phyloP scores from a whole-genome alignment of 2,329 filamentous ascomycete species.

The Aciculosporium take region DNA sequence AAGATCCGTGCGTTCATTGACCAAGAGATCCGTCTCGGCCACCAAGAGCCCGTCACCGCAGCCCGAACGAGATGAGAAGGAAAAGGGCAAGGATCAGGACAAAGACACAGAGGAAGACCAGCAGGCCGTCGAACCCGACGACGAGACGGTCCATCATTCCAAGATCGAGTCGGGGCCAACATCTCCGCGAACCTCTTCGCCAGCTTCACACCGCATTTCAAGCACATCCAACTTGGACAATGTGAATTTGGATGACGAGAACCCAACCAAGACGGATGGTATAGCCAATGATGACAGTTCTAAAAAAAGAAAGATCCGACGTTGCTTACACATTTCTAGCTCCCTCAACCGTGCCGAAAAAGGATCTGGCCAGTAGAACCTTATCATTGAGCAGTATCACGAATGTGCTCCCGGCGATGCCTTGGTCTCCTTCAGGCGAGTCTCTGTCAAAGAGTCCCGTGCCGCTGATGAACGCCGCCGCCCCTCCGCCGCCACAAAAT shows the following conservation, averaged over 20 bases:
- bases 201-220: conserved; percentile 30
- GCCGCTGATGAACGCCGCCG: conserved; percentile 19
- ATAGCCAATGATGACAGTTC: neutral
- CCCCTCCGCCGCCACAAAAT: conserved; percentile 17
- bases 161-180: conserved; percentile 10
- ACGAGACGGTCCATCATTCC: conserved; percentile 7
- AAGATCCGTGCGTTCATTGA: conserved; percentile 49
- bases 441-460: conserved; percentile 31
- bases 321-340: conserved; percentile 13
- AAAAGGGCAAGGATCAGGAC: conserved; percentile 2
- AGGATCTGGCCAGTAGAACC: conserved; percentile 35
- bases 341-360: conserved; percentile 19
- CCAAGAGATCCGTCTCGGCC: conserved; percentile 27
- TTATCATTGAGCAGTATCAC: conserved; percentile 57
- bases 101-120: conserved; percentile 7
- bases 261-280: conserved; percentile 21
- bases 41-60: conserved; percentile 18
- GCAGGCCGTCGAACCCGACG: conserved; percentile 6
- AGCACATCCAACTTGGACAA: conserved; percentile 38
- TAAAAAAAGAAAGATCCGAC: neutral
- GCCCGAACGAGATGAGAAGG: conserved; percentile 1
- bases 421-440: conserved; percentile 50
- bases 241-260: conserved; percentile 53
- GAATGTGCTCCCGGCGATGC: conserved; percentile 55
- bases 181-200: conserved; percentile 21